Conservation (phyloP, 805 yeast genomes). For the Candida sanyiensis region DNA sequence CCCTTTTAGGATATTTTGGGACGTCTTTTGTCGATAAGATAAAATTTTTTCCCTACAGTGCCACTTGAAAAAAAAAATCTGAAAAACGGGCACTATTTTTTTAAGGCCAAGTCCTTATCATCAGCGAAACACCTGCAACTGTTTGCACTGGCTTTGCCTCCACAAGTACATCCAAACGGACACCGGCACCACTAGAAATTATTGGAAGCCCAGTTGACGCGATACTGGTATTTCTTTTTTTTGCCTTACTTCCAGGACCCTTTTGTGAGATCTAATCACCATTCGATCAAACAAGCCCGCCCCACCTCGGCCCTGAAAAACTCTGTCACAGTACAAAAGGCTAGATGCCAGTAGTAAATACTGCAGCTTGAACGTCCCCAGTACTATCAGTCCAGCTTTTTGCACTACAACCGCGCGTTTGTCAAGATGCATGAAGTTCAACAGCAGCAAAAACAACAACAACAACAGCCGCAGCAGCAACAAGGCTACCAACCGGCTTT, state of each 20-base stretch:
- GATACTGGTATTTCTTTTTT: no score
- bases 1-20: conserved; percentile 2
- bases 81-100: not conserved
- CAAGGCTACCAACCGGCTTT: not conserved
- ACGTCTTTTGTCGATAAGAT: conserved; percentile 13
- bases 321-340: not conserved
- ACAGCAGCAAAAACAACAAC: not conserved
- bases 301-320: not conserved
- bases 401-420: no score
- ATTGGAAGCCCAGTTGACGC: no score
- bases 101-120: not conserved
- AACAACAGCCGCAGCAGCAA: conserved; percentile 1
- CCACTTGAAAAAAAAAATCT: not conserved
- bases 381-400: no score
- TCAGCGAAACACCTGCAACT: not conserved
- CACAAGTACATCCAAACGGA: no score
- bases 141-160: no score
- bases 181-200: no score
- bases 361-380: no score
- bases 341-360: conserved; percentile 3
- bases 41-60: conserved; percentile 1
- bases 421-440: conserved; percentile 8
- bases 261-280: conserved; percentile 1
- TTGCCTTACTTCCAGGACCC: not conserved
- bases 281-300: not conserved